Evolutionary conservation across 306 rosid genomes (phyloP), one percentile per base, ranked within the genome.

Genomic region (Inga oerstediana): DNA sequence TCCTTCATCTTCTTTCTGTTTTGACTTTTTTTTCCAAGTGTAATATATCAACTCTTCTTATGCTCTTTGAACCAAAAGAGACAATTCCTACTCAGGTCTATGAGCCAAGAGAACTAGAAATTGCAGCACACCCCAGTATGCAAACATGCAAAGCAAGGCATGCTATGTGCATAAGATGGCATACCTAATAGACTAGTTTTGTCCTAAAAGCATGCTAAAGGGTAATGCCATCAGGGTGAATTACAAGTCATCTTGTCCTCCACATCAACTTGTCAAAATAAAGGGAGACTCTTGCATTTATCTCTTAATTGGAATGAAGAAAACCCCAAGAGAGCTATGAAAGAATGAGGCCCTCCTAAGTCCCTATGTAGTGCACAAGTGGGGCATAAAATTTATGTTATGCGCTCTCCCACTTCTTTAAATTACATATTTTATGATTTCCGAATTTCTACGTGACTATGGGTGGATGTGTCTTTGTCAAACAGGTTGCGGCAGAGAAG

Each of bases 401-500:
- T 72, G 75, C 8, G 75, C 75, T 72, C 59, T 45, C 39, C 22
- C 39, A 7, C 68, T 70, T 77, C 69, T 82, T 51, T 24, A 61
- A 19, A 62, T 32, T 35, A 37, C 17, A 19, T 12, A 73, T 27
- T 39, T 4, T 51, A 65, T 20, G 39, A 68, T 81, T 54, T 78
- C 74, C 80, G 49, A 72, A 62, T 59, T 83, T 80, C 64, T 48
- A 62, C 20, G 81, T 59, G 72, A 79, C 59, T 48, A 62, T 86
- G 69, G 67, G 71, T 80, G 77, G 67, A 49, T 49, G 35, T 82
- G 80, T 16, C 66, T 76, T 39, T 75, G 82, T 58, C 16, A 59
- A 83, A 83, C 84, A 95, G 99, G 96, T 95, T 56, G 97, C 58
- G 80, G 99, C 97, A 0, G 99, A 96, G 87, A 93, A 96, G 89